Evolutionary conservation across 2,329 filamentous ascomycete species (phyloP), one percentile per base, ranked within the genome.

Genomic region (Ustulina deusta): DNA sequence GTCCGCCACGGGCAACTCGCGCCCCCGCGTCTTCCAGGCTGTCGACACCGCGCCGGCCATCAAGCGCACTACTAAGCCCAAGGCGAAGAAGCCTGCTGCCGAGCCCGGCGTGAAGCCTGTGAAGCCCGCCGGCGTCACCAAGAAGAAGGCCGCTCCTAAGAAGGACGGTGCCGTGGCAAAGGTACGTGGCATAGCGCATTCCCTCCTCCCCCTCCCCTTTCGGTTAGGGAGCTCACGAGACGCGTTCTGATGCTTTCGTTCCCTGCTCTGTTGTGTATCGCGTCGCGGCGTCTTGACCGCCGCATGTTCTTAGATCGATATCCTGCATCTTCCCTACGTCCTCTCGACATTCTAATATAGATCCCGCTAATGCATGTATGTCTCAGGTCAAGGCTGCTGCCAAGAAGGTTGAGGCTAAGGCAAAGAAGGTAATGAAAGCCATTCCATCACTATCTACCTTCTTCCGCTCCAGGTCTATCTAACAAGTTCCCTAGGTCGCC

Each of bases 1-100:
- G 76, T 86, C 85, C 57, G 78, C 79, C 73, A 86, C 84, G 40
- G 84, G 84, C 81, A 82, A 84, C 79, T 83, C 83, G 70, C 83
- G 82, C 77, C 85, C 85, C 69, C 84, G 85, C 75, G 78, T 87
- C 76, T 82, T 87, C 75, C 76, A 80, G 67, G 78, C 81, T 51
- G 75, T 86, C 74, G 84, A 86, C 75, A 83, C 83, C 15, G 79
- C 78, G 49, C 83, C 83, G 27, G 78, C 79, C 68, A 81, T 83
- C 74, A 81, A 81, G 78, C 81, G 82, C 73, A 80, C 73, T 57
- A 73, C 72, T 64, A 78, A 78, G 72, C 73, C 76, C 49, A 78
- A 74, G 73, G 65, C 69, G 9, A 74, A 76, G 68, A 74, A 74
- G 40, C 32, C 73, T 15, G 29, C 52, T 40, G 61, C 69, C 38